A percentile compares a stretch with the other conserved stretches of the same genome.
phyloP scores from a whole-genome alignment of 1,139 yeast genomes.

The Torulaspora pretoriensis region DNA sequence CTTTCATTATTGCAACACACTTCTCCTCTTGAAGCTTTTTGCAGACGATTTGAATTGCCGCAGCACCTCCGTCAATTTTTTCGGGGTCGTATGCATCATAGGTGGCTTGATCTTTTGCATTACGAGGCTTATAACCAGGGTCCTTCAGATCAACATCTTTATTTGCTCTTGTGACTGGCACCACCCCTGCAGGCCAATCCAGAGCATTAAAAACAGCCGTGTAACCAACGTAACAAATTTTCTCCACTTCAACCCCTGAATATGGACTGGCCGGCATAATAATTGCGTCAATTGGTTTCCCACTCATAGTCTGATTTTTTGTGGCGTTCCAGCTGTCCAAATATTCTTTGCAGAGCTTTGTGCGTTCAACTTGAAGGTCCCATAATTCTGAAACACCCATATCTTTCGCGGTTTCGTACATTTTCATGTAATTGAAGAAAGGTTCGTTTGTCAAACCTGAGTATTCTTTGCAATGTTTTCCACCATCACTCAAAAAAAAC shows the following conservation, averaged over 20 bases:
- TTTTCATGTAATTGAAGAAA: conserved; percentile 46
- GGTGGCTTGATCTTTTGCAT: conserved; percentile 24
- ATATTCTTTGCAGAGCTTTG: conserved; percentile 50
- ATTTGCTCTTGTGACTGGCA: conserved; percentile 58
- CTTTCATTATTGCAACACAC: conserved; percentile 40
- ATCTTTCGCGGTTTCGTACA: conserved; percentile 49
- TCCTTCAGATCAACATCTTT: conserved; percentile 33
- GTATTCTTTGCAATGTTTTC: conserved; percentile 46
- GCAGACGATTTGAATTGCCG: conserved; percentile 45
- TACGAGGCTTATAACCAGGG: conserved; percentile 17
- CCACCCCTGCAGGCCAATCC: conserved; percentile 54
- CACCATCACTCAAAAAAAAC: conserved; percentile 50
- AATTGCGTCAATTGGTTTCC: conserved; percentile 59
- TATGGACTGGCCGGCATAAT: conserved; percentile 63
- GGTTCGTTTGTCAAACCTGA: conserved; percentile 61
- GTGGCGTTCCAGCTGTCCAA: conserved; percentile 42
- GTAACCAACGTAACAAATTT: conserved; percentile 68
- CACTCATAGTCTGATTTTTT: conserved; percentile 33
- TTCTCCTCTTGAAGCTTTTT: conserved; percentile 45
- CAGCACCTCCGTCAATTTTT: conserved; percentile 45
- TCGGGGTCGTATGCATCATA: conserved; percentile 31
- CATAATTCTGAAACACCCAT: conserved; percentile 32
- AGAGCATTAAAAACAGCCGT: conserved; percentile 62
- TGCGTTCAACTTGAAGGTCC: conserved; percentile 41
- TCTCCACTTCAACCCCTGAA: conserved; percentile 62